Base-by-base conservation (phyloP, 2,329 filamentous ascomycete genomes). In the Ophiostoma sp. region DNA sequence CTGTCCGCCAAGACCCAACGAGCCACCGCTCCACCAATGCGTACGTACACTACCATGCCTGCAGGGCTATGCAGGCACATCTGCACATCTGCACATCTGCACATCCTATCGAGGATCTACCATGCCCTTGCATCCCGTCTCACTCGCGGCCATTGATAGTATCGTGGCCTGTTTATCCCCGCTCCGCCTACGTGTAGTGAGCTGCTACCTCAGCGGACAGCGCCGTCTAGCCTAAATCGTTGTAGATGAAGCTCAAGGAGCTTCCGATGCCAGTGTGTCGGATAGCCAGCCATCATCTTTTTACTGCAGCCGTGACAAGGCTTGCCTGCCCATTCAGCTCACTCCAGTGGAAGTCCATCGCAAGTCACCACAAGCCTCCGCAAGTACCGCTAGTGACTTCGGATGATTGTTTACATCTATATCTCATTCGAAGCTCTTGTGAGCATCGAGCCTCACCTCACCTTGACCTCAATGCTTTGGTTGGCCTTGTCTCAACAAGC, bases 21-120 rank as follows among this genome's bases (percentile, higher is more conserved):
- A 89, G 89, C 75, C 90, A 91, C 76, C 86, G 91, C 70, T 87
- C 90, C 67, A 89, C 87, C 68, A 91, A 92, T 78, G 87, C 89
- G 92, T 95, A 87, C 88, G 92, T 93, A 52, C 35, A 57, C 15
- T 8, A 8, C 13, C 57, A 57, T 57, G 11, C 11, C n/a, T 31
- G n/a, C 10, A 57, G 27, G 3, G 6, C 17, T 27, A 57, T 27
- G n/a, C 44, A 57, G 27, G 23, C 15, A 33, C 27, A 27, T 33
- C 27, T 33, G 8, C n/a, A n/a, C n/a, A n/a, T n/a, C n/a, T n/a
- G 27, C 27, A 31, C 27, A 31, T 31, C 23, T 60, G 27, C 54
- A 13, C 52, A 3, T n/a, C 52, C 52, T 17, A n/a, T 7, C 36
- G 17, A 48, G 44, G 44, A 48, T 48, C 44, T 6, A 13, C 11